Evolutionary conservation across 1,284 basidiomycete species (phyloP).

Genomic region (Anthracocystis walkeri): DNA sequence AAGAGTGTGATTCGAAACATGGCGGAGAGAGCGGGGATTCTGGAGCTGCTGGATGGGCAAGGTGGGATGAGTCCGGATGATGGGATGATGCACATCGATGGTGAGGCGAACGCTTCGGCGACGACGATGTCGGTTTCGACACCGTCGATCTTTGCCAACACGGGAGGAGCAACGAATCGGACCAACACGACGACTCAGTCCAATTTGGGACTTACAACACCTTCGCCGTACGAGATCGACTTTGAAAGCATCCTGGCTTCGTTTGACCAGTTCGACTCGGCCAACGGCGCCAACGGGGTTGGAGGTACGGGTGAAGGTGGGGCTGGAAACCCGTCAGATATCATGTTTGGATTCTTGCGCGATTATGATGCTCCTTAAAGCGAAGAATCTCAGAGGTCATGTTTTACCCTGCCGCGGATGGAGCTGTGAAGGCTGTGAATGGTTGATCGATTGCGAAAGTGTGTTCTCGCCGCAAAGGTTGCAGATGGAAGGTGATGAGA

Average conservation of each 20-base stretch:
- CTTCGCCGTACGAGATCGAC: constrained; percentile 30
- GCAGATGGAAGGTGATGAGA: no score
- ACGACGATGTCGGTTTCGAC: background rate
- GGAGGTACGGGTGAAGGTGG: constrained; percentile 5
- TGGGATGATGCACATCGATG: background rate
- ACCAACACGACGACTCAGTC: background rate
- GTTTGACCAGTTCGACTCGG: constrained; percentile 23
- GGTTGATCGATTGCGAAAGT: no score
- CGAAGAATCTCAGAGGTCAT: no score
- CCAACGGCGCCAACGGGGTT: background rate
- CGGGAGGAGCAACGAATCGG: background rate
- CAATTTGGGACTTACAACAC: constrained; percentile 3
- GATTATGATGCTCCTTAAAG: constrained; percentile 23
- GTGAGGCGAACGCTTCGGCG: background rate
- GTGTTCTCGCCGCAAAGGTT: no score
- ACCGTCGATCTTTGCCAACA: background rate
- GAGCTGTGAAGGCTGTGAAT: no score
- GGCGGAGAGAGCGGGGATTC: constrained; percentile 23
- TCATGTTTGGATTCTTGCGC: constrained; percentile 27
- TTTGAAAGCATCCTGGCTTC: constrained; percentile 31
- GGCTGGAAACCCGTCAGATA: constrained; percentile 14
- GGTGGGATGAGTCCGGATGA: background rate
- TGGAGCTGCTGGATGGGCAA: constrained; percentile 12
- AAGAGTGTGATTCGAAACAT: constrained; percentile 31
- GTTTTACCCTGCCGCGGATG: no score